Percentiles rank a stretch among this genome's conserved stretches.
phyloP scores from a whole-genome alignment of 2,329 filamentous ascomycete genomes.

The Chaetomiaceae sp. region DNA sequence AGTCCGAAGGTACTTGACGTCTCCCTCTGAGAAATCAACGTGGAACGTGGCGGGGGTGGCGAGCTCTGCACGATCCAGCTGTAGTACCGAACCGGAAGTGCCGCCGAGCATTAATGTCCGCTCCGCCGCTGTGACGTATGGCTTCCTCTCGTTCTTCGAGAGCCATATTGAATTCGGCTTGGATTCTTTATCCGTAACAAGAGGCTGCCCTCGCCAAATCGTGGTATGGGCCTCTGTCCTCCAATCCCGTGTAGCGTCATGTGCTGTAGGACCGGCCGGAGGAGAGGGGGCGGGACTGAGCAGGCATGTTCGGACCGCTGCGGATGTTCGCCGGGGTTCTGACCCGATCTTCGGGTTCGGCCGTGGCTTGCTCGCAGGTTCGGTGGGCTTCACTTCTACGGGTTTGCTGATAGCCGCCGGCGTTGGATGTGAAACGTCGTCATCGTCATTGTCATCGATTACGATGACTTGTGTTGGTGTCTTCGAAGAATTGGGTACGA shows the following conservation, averaged over 20 bases:
- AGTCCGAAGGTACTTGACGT: slow-evolving; percentile 29
- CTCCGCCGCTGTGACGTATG: slow-evolving; percentile 26
- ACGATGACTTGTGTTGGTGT: slow-evolving; percentile 13
- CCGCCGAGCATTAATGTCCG: slow-evolving; percentile 22
- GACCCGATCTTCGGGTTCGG: too few relatives aligned
- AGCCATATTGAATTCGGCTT: slow-evolving; percentile 11
- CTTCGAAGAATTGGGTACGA: not conserved
- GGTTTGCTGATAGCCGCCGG: not conserved
- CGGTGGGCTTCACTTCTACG: not conserved
- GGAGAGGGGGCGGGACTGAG: not conserved
- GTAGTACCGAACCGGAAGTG: slow-evolving; percentile 14
- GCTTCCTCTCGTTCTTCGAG: slow-evolving; percentile 19
- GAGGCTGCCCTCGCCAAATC: slow-evolving; percentile 18
- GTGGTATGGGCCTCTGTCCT: slow-evolving; percentile 20
- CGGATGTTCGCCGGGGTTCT: too few relatives aligned
- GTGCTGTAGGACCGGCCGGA: not conserved
- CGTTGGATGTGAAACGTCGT: not conserved
- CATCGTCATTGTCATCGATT: slow-evolving; percentile 15
- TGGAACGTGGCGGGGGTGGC: slow-evolving; percentile 33
- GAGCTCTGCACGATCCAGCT: slow-evolving; percentile 6
- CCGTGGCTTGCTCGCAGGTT: too few relatives aligned
- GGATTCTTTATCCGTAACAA: not conserved
- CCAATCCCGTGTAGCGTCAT: slow-evolving; percentile 16
- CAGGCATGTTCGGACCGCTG: too few relatives aligned
- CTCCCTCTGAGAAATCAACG: slow-evolving; percentile 43